Conservation (phyloP, 768 basidiomycete genomes). For the Rhizopogon vinicolor region DNA sequence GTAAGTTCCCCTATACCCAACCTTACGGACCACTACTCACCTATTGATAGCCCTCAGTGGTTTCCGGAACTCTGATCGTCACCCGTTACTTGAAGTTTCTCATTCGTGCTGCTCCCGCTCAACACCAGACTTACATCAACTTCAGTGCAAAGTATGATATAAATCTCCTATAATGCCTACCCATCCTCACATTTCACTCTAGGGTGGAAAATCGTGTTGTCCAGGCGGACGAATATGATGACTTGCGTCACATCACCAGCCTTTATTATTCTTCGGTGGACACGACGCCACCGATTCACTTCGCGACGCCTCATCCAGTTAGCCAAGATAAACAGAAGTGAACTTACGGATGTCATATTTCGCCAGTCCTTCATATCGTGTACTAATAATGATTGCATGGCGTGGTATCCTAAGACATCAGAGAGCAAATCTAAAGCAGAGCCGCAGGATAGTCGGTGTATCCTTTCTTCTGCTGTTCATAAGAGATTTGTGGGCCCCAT, state of each 20-base stretch:
- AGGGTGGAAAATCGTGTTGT: conserved; percentile 7
- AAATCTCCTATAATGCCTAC: neutral
- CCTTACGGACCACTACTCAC: too few species aligned
- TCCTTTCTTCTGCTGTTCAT: too few species aligned
- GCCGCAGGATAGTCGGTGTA: conserved; percentile 25
- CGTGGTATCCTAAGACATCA: neutral
- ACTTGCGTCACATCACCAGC: conserved; percentile 25
- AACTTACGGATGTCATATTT: neutral
- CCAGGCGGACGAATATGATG: conserved; percentile 9
- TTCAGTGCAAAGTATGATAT: conserved; percentile 37
- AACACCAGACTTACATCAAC: conserved; percentile 23
- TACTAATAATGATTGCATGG: neutral
- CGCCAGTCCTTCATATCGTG: neutral
- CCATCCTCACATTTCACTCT: neutral
- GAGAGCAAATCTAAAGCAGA: neutral
- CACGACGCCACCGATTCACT: conserved; percentile 27
- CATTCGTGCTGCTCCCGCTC: conserved; percentile 34
- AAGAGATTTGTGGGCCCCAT: conserved; percentile 5
- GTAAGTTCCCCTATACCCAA: conserved; percentile 9
- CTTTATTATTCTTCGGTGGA: conserved; percentile 24
- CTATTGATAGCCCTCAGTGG: conserved; percentile 22
- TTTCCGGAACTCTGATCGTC: conserved; percentile 35
- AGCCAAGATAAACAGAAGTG: conserved; percentile 4
- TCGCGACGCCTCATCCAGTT: conserved; percentile 7
- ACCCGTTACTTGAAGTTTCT: conserved; percentile 34